Conservation (phyloP, 768 basidiomycete species). For the Melanogaster broomeanus region DNA sequence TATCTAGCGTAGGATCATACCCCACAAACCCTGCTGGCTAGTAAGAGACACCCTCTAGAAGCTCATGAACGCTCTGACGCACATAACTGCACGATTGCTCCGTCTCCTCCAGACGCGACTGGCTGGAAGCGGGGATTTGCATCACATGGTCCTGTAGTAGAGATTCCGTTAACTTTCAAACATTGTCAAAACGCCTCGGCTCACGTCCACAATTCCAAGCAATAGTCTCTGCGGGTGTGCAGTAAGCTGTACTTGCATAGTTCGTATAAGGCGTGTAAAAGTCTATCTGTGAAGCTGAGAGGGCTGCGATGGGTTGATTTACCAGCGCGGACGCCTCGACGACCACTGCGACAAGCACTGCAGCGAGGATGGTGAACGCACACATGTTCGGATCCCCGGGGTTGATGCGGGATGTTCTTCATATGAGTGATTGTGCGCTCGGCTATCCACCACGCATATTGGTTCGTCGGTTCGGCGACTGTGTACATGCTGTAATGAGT, state of each 20-base stretch:
- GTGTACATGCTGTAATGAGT: too few species aligned
- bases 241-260: slow-evolving; percentile 50
- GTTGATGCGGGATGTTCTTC: too few species aligned
- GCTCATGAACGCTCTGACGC: slow-evolving; percentile 11
- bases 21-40: slow-evolving; percentile 28
- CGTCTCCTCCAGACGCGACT: slow-evolving; percentile 48
- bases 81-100: slow-evolving; percentile 42
- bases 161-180: not conserved
- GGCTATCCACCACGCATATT: too few species aligned
- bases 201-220: slow-evolving; percentile 52
- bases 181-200: not conserved
- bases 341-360: not conserved
- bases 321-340: not conserved
- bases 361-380: not conserved
- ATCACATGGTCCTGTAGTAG: slow-evolving; percentile 41
- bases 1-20: slow-evolving; percentile 32
- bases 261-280: slow-evolving; percentile 45
- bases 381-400: too few species aligned
- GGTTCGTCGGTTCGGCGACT: too few species aligned
- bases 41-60: not conserved
- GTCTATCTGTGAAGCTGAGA: slow-evolving; percentile 38
- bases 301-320: slow-evolving; percentile 32
- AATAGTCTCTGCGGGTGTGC: slow-evolving; percentile 37
- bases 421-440: too few species aligned
- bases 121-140: slow-evolving; percentile 48